Evolutionary conservation across 345 rosid species (phyloP).

Genomic region (Noccaea caerulescens): DNA sequence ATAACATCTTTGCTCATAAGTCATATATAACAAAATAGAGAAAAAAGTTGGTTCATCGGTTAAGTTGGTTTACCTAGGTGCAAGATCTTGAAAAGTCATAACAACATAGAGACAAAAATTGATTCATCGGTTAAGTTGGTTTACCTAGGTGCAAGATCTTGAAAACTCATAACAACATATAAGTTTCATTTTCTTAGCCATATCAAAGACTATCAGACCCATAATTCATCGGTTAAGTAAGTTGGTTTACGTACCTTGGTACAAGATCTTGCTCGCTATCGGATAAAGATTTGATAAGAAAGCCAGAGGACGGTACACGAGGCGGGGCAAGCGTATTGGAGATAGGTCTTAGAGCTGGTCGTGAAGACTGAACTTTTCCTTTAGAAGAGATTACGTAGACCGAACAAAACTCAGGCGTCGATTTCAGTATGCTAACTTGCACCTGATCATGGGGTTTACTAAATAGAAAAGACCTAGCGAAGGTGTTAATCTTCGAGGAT

Average conservation of each 20-base stretch:
- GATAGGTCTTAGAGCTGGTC: conserved; percentile 57
- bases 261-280: conserved; percentile 48
- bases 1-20: too few relatives aligned
- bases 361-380: conserved; percentile 59
- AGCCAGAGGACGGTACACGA: conserved; percentile 46
- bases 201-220: too few relatives aligned
- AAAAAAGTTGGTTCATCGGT: too few relatives aligned
- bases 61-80: too few relatives aligned
- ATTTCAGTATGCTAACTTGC: conserved; percentile 57
- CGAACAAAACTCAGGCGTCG: conserved; percentile 73
- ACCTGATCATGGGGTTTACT: conserved; percentile 44
- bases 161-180: too few relatives aligned
- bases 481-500: conserved; percentile 52
- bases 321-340: conserved; percentile 57
- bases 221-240: too few relatives aligned
- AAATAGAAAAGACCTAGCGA: conserved; percentile 56
- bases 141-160: too few relatives aligned
- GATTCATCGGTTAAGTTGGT: too few relatives aligned
- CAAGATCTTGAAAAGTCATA: too few relatives aligned
- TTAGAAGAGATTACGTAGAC: conserved; percentile 68
- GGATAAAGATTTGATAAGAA: conserved; percentile 36
- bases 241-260: conserved; percentile 27
- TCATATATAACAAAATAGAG: too few relatives aligned
- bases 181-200: too few relatives aligned
- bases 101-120: too few relatives aligned